Evolutionary conservation across 768 basidiomycete genomes (phyloP).

Genomic region (Tremella mesenterica): DNA sequence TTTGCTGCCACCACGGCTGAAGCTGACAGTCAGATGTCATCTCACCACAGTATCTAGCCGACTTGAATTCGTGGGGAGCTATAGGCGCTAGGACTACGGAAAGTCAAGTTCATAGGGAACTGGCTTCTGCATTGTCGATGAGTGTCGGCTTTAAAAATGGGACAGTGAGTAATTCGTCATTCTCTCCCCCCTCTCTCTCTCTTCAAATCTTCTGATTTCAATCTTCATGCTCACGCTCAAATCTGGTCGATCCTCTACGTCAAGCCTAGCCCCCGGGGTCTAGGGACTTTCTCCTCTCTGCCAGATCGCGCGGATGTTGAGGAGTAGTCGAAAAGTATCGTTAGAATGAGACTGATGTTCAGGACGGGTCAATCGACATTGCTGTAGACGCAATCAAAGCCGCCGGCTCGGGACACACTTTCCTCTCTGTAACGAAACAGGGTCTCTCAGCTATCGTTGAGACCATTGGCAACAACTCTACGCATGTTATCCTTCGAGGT

Average conservation of each 20-base stretch:
- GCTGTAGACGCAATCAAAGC: slow-evolving; percentile 94
- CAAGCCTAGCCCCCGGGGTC: no score
- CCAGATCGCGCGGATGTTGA: no score
- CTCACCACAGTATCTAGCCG: slow-evolving; percentile 47
- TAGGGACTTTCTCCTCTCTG: no score
- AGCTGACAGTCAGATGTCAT: slow-evolving; percentile 41
- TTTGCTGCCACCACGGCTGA: not conserved
- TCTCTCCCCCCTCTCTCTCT: no score
- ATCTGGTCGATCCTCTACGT: no score
- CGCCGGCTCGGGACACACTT: slow-evolving; percentile 81
- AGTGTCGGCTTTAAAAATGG: slow-evolving; percentile 98
- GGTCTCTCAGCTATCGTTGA: slow-evolving; percentile 66
- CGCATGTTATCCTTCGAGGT: slow-evolving; percentile 90
- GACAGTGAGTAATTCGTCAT: slow-evolving; percentile 48
- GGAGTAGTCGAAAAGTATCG: no score
- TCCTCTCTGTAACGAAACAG: slow-evolving; percentile 94
- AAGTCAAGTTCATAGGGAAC: slow-evolving; percentile 44
- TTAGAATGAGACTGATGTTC: not conserved
- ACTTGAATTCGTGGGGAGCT: slow-evolving; percentile 48
- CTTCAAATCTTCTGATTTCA: no score
- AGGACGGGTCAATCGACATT: slow-evolving; percentile 77
- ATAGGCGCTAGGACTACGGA: slow-evolving; percentile 56
- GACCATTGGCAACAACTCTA: slow-evolving; percentile 82
- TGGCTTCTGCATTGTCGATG: slow-evolving; percentile 63
- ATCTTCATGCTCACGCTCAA: no score